Evolutionary conservation across 805 yeast genomes (phyloP).

Genomic region (Starmera amethionina): DNA sequence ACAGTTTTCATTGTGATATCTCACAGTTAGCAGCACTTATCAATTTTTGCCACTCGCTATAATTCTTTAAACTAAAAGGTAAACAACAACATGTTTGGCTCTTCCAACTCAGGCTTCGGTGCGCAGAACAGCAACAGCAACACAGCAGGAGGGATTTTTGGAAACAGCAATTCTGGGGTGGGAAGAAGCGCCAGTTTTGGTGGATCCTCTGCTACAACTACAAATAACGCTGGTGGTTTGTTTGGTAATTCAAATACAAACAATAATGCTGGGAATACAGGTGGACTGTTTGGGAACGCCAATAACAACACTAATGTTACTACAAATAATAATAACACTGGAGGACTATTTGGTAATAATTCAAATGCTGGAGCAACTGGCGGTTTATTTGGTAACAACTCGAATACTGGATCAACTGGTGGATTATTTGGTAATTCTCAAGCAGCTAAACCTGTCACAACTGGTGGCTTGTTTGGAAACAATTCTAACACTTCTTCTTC

Average conservation of each 20-base stretch:
- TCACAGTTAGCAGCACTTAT: too few relatives aligned
- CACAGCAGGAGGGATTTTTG: constrained; percentile 10
- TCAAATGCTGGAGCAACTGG: constrained; percentile 7
- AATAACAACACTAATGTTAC: constrained; percentile 12
- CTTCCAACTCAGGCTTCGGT: constrained; percentile 9
- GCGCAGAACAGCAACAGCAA: not conserved
- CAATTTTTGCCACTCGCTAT: not conserved
- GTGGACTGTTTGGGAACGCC: constrained; percentile 15
- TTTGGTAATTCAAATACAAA: constrained; percentile 9
- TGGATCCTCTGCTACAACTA: constrained; percentile 16
- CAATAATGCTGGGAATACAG: constrained; percentile 1
- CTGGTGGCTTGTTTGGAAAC: constrained; percentile 16
- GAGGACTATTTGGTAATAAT: constrained; percentile 10
- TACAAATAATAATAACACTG: constrained; percentile 21
- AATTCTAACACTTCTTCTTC: constrained; percentile 4
- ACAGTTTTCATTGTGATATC: too few relatives aligned
- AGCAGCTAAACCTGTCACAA: not conserved
- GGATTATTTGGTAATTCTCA: constrained; percentile 5
- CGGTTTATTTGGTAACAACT: constrained; percentile 15
- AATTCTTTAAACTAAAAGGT: constrained; percentile 2
- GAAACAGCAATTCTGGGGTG: constrained; percentile 13
- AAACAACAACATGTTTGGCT: constrained; percentile 1
- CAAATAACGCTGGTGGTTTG: not conserved
- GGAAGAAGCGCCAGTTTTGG: constrained; percentile 24
- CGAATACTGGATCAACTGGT: constrained; percentile 3